Evolutionary conservation across 495 filamentous ascomycete genomes (phyloP), one percentile per base, ranked within the genome.

Genomic region (Penicillium goetzii): DNA sequence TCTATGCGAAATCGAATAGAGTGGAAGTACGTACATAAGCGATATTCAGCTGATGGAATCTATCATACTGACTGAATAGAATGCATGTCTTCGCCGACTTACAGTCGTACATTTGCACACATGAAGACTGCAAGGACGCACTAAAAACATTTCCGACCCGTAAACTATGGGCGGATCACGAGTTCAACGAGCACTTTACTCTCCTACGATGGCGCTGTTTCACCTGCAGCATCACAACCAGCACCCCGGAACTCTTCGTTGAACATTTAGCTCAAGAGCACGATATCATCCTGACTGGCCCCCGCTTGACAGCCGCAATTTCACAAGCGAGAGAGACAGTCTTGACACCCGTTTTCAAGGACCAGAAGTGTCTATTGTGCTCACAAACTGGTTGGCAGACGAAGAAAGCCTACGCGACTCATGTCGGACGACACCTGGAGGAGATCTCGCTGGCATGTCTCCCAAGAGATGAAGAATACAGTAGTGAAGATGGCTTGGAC

Each of bases 371-470:
- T 49, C 2, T 23, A 17, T 49, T 49, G 23, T 49, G 45, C 45
- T 26, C 45, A 49, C 45, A 49, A 10, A 15, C 3, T 49, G 45
- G 45, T 23, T 49, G 45, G 45, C 45, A 49, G 14, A 26, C 45
- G 11, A 25, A 17, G 23, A 49, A 49, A 14, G 21, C 21, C 6
- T 49, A 49, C 23, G 12, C 45, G 5, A 49, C 45, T 49, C 45
- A 49, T 3, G 45, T 49, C 12, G 45, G 45, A 26, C 21, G 6
- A 26, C 45, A 49, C 10, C 45, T 49, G 23, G 45, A 49, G 45
- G 45, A 49, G 15, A 49, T 49, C 23, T 49, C 45, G 15, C 23
- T 49, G 45, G 45, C 45, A 49, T 49, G 45, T n/a, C 21, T 26
- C 3, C 45, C 45, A 2, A 14, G 21, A 49, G 25, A 49, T 26